Conservation (phyloP, 257 asterid genomes). For the Plantago elongata region DNA sequence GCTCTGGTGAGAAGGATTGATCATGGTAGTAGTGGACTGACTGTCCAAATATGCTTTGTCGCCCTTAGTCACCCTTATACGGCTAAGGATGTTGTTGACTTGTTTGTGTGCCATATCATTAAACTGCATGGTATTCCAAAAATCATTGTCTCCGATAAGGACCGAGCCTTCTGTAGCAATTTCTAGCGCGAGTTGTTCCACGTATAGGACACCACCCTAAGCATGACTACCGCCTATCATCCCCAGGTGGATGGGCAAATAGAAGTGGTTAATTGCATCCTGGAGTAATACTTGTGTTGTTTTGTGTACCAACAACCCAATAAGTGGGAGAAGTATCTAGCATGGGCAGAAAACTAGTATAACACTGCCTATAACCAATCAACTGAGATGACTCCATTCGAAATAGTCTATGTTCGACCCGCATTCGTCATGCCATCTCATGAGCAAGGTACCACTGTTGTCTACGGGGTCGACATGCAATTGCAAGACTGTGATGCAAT, state of each 20-base stretch:
- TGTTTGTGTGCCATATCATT: no score
- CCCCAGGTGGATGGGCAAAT: no score
- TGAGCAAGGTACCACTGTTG: background rate
- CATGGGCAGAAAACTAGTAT: background rate
- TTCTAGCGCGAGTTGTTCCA: no score
- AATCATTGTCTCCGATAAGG: background rate
- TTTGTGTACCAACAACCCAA: background rate
- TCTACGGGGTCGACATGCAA: background rate
- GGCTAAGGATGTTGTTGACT: background rate
- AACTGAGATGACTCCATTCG: background rate
- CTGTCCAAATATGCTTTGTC: background rate
- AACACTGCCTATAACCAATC: background rate
- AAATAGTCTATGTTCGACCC: background rate
- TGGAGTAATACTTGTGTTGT: background rate
- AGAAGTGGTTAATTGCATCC: background rate
- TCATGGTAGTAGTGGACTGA: no score
- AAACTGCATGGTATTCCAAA: background rate
- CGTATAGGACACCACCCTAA: no score
- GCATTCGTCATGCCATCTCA: background rate
- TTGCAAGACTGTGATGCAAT: background rate
- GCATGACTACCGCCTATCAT: no score
- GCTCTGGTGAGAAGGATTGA: background rate
- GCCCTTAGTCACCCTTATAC: background rate
- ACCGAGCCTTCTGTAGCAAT: background rate
- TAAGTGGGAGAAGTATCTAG: background rate